Evolutionary conservation across 164 flowering plant species (phyloP).

Genomic region (Tetracentron sinense): DNA sequence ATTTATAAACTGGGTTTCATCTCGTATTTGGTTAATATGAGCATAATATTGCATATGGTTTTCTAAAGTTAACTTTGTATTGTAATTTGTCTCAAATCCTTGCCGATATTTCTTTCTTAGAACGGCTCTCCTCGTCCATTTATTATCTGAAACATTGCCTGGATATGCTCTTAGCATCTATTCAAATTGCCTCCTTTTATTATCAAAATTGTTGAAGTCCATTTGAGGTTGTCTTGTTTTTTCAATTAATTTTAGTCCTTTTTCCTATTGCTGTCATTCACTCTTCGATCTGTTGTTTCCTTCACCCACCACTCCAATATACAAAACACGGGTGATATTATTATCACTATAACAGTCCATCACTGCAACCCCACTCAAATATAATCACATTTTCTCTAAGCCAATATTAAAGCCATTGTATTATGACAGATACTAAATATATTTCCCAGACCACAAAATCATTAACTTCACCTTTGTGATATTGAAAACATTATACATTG

Average conservation of each 20-base stretch:
- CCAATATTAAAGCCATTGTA: no score
- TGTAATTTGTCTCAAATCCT: not conserved
- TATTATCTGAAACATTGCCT: not conserved
- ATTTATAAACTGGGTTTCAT: not conserved
- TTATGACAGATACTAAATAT: no score
- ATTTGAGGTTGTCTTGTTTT: not conserved
- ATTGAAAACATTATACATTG: no score
- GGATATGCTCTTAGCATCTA: not conserved
- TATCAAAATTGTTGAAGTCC: no score
- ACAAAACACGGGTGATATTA: not conserved
- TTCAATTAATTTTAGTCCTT: not conserved
- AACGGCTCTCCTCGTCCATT: not conserved
- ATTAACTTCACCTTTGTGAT: no score
- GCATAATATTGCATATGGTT: not conserved
- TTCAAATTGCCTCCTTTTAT: not conserved
- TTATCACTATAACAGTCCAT: no score
- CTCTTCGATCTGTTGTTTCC: not conserved
- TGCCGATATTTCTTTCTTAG: not conserved
- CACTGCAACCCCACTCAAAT: no score
- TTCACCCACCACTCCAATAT: not conserved
- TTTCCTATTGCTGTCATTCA: not conserved
- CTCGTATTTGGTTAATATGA: not conserved
- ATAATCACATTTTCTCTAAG: no score
- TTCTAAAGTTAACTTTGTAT: not conserved
- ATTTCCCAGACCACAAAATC: no score